These are phyloP conservation scores for Sarcodon sp. DNA, from an alignment of 768 basidiomycete species.

Conservation along the genomic window DNA sequence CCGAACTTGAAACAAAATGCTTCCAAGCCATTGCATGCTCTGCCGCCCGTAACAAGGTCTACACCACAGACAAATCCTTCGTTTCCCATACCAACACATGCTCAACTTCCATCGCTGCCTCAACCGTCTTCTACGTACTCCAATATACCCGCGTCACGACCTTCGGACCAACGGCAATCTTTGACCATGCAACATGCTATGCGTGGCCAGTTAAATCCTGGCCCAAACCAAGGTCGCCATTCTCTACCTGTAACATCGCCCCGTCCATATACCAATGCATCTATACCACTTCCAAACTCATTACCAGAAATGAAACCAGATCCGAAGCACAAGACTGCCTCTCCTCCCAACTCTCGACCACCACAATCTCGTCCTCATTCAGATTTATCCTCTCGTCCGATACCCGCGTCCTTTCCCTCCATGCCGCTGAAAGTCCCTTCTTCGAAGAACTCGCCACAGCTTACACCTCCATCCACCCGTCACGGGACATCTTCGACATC, in stretches of 20 bases:
- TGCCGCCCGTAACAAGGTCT: neutral
- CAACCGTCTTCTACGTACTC: neutral
- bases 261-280: neutral
- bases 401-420: neutral
- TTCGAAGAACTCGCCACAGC: too few relatives aligned
- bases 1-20: neutral
- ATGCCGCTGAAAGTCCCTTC: neutral
- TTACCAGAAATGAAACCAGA: neutral
- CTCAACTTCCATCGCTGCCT: neutral
- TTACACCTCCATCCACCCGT: conserved; percentile 1
- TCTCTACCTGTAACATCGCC: neutral
- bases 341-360: too few relatives aligned
- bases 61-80: too few relatives aligned
- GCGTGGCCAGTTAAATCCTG: neutral
- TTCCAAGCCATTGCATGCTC: neutral
- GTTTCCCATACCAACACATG: neutral
- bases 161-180: neutral
- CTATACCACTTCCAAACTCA: neutral
- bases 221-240: neutral
- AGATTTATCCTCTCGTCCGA: neutral
- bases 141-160: neutral
- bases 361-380: neutral
- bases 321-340: neutral
- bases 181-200: neutral
- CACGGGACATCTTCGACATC: conserved; percentile 10